A percentile compares a stretch with the other conserved stretches of the same genome.
Conservation (phyloP, 306 rosid species). For the Adenanthera pavonina region DNA sequence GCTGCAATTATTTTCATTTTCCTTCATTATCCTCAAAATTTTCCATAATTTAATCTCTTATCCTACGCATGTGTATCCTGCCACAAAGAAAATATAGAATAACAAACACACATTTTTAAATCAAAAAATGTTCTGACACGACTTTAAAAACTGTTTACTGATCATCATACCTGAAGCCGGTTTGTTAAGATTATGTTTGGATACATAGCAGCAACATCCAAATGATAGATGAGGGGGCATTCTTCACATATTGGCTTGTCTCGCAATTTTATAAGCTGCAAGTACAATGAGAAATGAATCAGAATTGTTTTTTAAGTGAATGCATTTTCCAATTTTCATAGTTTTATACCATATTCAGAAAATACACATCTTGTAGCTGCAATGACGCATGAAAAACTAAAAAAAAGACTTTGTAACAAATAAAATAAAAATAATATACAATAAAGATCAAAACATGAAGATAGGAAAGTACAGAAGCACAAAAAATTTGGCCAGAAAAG, state of each 20-base stretch:
- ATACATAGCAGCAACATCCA: conserved; percentile 99
- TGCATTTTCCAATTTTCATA: conserved; percentile 27
- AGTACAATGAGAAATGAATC: conserved; percentile 35
- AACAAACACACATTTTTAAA: neutral
- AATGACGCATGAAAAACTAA: neutral
- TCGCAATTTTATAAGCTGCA: conserved; percentile 78
- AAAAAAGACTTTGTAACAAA: neutral
- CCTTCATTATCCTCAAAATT: conserved; percentile 10
- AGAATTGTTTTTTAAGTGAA: conserved; percentile 33
- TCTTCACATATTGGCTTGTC: conserved; percentile 84
- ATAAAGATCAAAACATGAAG: conserved; percentile 25
- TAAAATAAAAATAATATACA: conserved; percentile 26
- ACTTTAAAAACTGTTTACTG: neutral
- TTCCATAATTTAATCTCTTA: conserved; percentile 24
- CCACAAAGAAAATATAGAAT: conserved; percentile 36
- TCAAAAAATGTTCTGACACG: neutral
- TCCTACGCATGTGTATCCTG: conserved; percentile 24
- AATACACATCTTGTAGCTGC: conserved; percentile 8
- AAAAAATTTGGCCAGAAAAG: conserved; percentile 39
- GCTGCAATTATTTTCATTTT: conserved; percentile 2
- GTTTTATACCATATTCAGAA: conserved; percentile 22
- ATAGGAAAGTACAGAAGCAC: conserved; percentile 13
- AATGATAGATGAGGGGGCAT: conserved; percentile 94
- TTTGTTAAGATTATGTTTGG: conserved; percentile 96
- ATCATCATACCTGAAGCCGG: conserved; percentile 89